Evolutionary conservation across 139 green algal species (phyloP), one percentile per base, ranked within the genome.

Genomic region (Picochlorum sp.): DNA sequence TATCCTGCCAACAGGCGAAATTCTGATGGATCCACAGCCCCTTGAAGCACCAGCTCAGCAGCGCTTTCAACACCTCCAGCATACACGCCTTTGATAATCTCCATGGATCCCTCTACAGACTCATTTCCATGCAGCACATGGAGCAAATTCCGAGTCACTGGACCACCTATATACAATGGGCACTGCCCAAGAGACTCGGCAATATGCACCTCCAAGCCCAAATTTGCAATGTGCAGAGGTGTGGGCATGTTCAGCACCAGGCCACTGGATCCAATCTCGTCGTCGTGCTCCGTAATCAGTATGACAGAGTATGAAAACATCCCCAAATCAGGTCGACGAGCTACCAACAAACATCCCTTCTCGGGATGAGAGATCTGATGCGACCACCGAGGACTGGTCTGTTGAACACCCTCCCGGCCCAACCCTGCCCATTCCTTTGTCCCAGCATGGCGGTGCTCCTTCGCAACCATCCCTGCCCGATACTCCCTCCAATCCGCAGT

Each of bases 1-100:
- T 80, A 80, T 50, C 73, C 73, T 1, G 64, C 62, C 28, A 80
- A 57, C 28, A 80, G 56, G 38, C 56, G 46, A 30, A 80, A 80
- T 7, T 80, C 69, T 7, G 37, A 14, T 10, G 73, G 58, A 16
- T 28, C 16, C 18, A 72, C 73, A 15, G 50, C 38, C 8, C 73
- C 51, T 11, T 24, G 20, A 6, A 58, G 45, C 21, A 80, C 68
- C 37, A 80, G 50, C 46, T 69, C 62, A 10, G 41, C 58, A 13
- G 73, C 73, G 23, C 60, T 58, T 30, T 72, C 62, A 23, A 80
- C 57, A 41, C 73, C 73, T 46, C 73, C 73, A 10, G 73, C 70
- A 58, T 70, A 80, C 34, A 66, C 37, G 20, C 61, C 66, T 34
- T 80, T 63, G 4, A 80, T 34, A 37, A 80, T 65, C 23, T 76